Conservation (phyloP, 495 filamentous ascomycete genomes). For the Daldinia vernicosa region DNA sequence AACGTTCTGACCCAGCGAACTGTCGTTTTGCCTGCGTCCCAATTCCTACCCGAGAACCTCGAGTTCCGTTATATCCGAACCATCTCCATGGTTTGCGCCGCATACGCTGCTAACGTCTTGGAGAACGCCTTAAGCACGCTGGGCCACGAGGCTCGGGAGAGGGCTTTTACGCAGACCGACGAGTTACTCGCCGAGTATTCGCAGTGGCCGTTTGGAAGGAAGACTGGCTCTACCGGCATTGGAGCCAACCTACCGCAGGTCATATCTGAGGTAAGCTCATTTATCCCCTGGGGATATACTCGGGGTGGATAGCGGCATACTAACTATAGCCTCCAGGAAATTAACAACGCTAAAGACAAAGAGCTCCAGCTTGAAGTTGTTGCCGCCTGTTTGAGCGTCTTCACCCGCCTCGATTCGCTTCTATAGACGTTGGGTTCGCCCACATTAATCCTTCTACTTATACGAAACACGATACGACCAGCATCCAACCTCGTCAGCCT, state of each 20-base stretch:
- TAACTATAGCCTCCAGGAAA: slow-evolving; percentile 59
- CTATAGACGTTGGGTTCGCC: slow-evolving; percentile 62
- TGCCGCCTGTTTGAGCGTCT: slow-evolving; percentile 94
- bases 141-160: slow-evolving; percentile 90
- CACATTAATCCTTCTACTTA: slow-evolving; percentile 12
- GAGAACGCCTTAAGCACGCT: slow-evolving; percentile 96
- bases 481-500: slow-evolving; percentile 19
- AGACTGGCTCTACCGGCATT: slow-evolving; percentile 78
- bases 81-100: slow-evolving; percentile 94
- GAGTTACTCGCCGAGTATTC: slow-evolving; percentile 95
- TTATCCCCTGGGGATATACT: neutral
- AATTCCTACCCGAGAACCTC: slow-evolving; percentile 91
- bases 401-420: slow-evolving; percentile 93
- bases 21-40: slow-evolving; percentile 81
- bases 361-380: slow-evolving; percentile 98
- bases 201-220: slow-evolving; percentile 92
- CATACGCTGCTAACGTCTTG: slow-evolving; percentile 96
- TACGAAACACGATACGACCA: slow-evolving; percentile 27
- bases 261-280: slow-evolving; percentile 68
- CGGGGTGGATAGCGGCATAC: neutral
- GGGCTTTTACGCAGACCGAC: slow-evolving; percentile 96
- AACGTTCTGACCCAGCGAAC: slow-evolving; percentile 93
- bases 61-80: slow-evolving; percentile 93
- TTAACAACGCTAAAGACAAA: slow-evolving; percentile 84
- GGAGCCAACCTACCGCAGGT: slow-evolving; percentile 95